Base-by-base conservation (phyloP, 129 eudicot species). In the Glebionis coronaria region DNA sequence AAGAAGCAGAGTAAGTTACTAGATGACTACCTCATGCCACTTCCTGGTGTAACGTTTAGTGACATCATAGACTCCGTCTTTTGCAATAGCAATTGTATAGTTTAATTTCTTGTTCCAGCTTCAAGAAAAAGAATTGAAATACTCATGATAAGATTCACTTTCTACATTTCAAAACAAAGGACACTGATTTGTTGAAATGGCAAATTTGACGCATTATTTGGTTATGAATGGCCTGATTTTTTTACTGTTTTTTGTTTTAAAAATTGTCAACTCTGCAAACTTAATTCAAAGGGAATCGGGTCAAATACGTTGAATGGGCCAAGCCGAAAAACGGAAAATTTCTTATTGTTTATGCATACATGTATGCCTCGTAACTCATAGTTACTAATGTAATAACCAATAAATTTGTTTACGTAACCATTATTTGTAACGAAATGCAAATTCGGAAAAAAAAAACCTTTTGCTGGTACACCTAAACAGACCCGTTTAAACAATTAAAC, bases 51-150 rank as follows among this genome's bases (percentile, higher is more conserved):
- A 93, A 74, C 97, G 98, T 69, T 82, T 88, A 59, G 95, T 88
- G 79, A 88, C 98, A 82, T 93, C 98, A 81, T 84, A 66, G 44
- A 89, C 96, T 72, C 98, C 98, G 57, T 93, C 98, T 80, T 72
- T 86, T 40, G 95, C 83, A 38, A 93, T 49, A 51, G 86, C 98
- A 69, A 93, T 78, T 55, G 86, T 73, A 75, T 93, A 93, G 79
- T 53, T 72, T 81, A 93, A 76, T 9, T 82, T 88, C 76, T 93
- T 93, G 6, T 77, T 78, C 98, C 98, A 93, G 58, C 98, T 93
- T 80, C 67, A 80, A 60, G 35, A 20, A 70, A 57, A 63, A 12
- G 35, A 57, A 18, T 20, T 29, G 42, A 56, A 63, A 65, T 58
- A 23, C 56, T 21, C 68, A 68, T 18, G 62, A 46, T 38, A 46